Evolutionary conservation across 306 rosid genomes (phyloP).

Genomic region (Begonia masoniana): DNA sequence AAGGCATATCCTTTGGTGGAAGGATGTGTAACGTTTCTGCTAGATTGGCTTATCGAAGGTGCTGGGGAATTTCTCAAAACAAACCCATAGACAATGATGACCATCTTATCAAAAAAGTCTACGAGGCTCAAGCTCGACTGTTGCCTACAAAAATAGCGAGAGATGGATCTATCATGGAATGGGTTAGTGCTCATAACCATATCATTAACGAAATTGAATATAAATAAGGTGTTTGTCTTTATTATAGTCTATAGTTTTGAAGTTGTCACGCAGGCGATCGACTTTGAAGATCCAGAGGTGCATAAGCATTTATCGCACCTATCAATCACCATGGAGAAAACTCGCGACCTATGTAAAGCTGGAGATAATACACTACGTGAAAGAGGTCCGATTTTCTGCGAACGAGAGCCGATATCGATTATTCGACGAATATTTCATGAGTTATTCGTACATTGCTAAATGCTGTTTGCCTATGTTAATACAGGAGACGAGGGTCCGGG

Average conservation of each 20-base stretch:
- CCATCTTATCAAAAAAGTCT: constrained; percentile 35
- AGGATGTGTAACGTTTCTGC: constrained; percentile 78
- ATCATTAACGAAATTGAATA: neutral
- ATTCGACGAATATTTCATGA: too few species aligned
- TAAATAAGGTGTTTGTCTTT: too few species aligned
- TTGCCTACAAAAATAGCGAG: constrained; percentile 47
- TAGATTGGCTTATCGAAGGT: constrained; percentile 95
- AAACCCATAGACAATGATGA: constrained; percentile 75
- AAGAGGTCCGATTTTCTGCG: constrained; percentile 39
- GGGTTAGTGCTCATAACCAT: constrained; percentile 29
- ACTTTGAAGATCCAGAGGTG: constrained; percentile 61
- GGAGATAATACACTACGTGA: constrained; percentile 38
- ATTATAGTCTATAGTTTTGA: neutral
- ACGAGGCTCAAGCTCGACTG: constrained; percentile 37
- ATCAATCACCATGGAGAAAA: constrained; percentile 47
- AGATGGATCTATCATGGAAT: constrained; percentile 83
- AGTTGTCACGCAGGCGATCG: constrained; percentile 42
- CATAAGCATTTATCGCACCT: constrained; percentile 61
- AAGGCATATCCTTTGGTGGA: constrained; percentile 91
- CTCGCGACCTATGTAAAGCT: constrained; percentile 67
- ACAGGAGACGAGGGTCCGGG: constrained; percentile 90
- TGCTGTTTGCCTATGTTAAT: constrained; percentile 3
- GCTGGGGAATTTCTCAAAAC: constrained; percentile 65
- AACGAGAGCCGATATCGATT: neutral
- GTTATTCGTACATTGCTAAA: neutral